Percentiles rank a stretch among this genome's conserved stretches.
Conservation (phyloP, 768 basidiomycete species). For the Termitomyces sp. region DNA sequence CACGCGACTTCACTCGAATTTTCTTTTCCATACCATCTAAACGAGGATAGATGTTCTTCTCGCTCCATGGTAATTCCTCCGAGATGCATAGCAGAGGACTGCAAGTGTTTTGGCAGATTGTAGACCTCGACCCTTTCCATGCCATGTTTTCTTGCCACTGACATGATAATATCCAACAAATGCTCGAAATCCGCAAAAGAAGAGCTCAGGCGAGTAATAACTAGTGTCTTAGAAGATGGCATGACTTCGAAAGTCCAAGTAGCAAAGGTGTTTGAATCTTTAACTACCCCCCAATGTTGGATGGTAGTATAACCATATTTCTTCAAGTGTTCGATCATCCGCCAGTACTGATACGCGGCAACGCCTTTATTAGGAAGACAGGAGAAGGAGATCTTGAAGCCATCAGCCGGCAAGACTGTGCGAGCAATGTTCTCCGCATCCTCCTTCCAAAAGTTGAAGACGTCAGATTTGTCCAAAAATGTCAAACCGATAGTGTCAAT, state of each 20-base stretch:
- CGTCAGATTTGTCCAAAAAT: constrained; percentile 32
- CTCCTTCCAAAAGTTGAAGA: constrained; percentile 30
- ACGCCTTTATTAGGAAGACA: constrained; percentile 43
- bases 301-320: constrained; percentile 11
- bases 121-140: constrained; percentile 40
- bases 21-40: constrained; percentile 48
- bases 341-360: constrained; percentile 34
- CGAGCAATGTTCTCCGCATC: constrained; percentile 30
- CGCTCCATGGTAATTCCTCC: constrained; percentile 28
- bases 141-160: constrained; percentile 26
- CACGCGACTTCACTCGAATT: constrained; percentile 29
- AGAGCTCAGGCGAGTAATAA: constrained; percentile 37
- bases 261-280: constrained; percentile 23
- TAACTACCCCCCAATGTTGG: constrained; percentile 25
- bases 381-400: constrained; percentile 19
- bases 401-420: background rate
- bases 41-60: constrained; percentile 32
- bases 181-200: constrained; percentile 23
- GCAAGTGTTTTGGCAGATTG: constrained; percentile 33
- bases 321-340: constrained; percentile 19
- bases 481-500: constrained; percentile 15
- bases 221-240: constrained; percentile 26
- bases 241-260: constrained; percentile 39
- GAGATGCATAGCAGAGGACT: constrained; percentile 16
- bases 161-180: constrained; percentile 28